Conservation (phyloP, 495 filamentous ascomycete species). For the Neurospora sp. region DNA sequence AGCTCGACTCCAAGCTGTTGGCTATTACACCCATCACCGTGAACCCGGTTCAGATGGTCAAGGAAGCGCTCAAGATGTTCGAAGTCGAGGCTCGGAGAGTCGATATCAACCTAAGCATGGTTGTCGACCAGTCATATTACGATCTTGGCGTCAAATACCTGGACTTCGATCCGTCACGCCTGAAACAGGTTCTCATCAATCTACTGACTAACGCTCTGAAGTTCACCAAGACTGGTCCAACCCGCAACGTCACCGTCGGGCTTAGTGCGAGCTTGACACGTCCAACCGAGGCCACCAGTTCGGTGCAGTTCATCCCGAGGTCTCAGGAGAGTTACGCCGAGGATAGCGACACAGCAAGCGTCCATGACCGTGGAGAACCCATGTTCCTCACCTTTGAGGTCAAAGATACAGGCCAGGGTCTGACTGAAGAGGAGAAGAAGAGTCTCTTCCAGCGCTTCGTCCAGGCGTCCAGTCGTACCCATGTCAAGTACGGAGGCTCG, state of each 20-base stretch:
- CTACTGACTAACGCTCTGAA: constrained; percentile 67
- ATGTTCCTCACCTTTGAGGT: constrained; percentile 61
- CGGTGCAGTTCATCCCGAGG: constrained; percentile 27
- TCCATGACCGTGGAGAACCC: constrained; percentile 16
- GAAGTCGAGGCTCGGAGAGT: constrained; percentile 57
- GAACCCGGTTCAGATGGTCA: constrained; percentile 52
- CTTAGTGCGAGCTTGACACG: constrained; percentile 20
- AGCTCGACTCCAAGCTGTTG: constrained; percentile 64
- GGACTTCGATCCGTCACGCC: constrained; percentile 56
- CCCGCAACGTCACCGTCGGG: constrained; percentile 25
- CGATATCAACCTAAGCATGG: constrained; percentile 53
- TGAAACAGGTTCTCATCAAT: constrained; percentile 67
- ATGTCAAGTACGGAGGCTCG: constrained; percentile 65
- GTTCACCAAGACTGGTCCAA: constrained; percentile 49
- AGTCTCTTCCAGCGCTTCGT: constrained; percentile 67
- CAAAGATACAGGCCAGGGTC: constrained; percentile 62
- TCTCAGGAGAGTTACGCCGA: constrained; percentile 10
- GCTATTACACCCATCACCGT: constrained; percentile 57
- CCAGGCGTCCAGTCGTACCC: constrained; percentile 63
- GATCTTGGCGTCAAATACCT: constrained; percentile 53
- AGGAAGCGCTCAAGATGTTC: constrained; percentile 60
- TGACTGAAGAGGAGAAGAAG: constrained; percentile 56
- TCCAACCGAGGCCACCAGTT: constrained; percentile 22
- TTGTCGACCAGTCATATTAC: constrained; percentile 46
- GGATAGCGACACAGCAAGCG: constrained; percentile 6